These are phyloP conservation scores for Termitomyces sp. DNA, from an alignment of 768 basidiomycete genomes.

Conservation along the genomic window DNA sequence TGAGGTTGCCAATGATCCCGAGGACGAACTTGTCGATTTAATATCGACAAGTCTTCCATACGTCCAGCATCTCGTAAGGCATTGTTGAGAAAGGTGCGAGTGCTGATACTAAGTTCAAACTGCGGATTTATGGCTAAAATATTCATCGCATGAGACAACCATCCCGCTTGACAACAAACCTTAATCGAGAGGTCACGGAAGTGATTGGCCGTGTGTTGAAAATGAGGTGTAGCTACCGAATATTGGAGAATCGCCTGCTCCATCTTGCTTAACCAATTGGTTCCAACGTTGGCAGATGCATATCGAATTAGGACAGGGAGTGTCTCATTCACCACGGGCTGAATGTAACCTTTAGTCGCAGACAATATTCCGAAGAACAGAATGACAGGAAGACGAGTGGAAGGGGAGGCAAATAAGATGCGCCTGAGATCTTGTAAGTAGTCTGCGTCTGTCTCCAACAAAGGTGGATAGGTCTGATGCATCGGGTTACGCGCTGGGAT, in stretches of 20 bases:
- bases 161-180: slow-evolving; percentile 13
- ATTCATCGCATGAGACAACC: slow-evolving; percentile 13
- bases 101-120: slow-evolving; percentile 6
- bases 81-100: slow-evolving; percentile 4
- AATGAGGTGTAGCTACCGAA: not conserved
- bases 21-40: not conserved
- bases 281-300: slow-evolving; percentile 2
- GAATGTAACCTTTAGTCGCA: slow-evolving; percentile 19
- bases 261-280: slow-evolving; percentile 7
- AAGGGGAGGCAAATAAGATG: slow-evolving; percentile 17
- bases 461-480: not conserved
- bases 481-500: slow-evolving; percentile 10
- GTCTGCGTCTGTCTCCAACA: not conserved
- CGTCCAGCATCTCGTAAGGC: slow-evolving; percentile 2
- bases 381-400: slow-evolving; percentile 8
- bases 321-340: slow-evolving; percentile 13
- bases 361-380: slow-evolving; percentile 17
- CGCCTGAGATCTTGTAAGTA: slow-evolving; percentile 9
- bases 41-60: not conserved
- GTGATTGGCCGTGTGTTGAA: not conserved
- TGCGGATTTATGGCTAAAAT: slow-evolving; percentile 2
- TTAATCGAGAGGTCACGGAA: slow-evolving; percentile 11
- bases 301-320: slow-evolving; percentile 13
- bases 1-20: not conserved
- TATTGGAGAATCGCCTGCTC: slow-evolving; percentile 10